These are phyloP conservation scores for Orbilia oligospora DNA, from an alignment of 2,329 filamentous ascomycete species.

Conservation along the genomic window DNA sequence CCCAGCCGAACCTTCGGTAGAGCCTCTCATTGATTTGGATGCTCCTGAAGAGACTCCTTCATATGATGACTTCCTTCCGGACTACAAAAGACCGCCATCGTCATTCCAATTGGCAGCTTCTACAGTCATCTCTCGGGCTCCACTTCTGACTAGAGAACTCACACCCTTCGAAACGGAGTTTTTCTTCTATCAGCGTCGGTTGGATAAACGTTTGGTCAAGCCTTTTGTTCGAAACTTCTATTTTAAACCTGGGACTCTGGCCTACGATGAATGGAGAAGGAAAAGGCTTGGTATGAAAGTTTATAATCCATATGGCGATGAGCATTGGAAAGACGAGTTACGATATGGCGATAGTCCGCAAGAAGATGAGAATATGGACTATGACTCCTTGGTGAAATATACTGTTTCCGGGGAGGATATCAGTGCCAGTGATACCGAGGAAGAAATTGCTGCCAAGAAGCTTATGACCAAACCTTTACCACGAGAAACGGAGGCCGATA, in stretches of 20 bases:
- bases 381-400: conserved; percentile 71
- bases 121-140: conserved; percentile 88
- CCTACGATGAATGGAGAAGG: conserved; percentile 86
- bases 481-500: conserved; percentile 83
- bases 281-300: conserved; percentile 61
- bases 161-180: conserved; percentile 92
- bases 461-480: conserved; percentile 79
- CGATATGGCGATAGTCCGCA: conserved; percentile 79
- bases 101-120: conserved; percentile 73
- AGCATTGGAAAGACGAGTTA: conserved; percentile 93
- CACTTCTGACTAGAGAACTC: conserved; percentile 85
- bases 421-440: conserved; percentile 64
- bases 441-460: conserved; percentile 71
- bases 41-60: conserved; percentile 5
- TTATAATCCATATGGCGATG: conserved; percentile 64
- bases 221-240: conserved; percentile 94
- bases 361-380: conserved; percentile 75
- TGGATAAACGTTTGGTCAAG: conserved; percentile 90
- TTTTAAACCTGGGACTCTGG: conserved; percentile 89
- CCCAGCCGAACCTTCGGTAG: conserved; percentile 13
- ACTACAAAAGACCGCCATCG: conserved; percentile 63
- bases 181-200: conserved; percentile 96
- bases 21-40: conserved; percentile 8
- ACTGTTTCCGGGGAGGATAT: conserved; percentile 67
- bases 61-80: conserved; percentile 34